Evolutionary conservation across 768 basidiomycete species (phyloP).

Genomic region (Favolaschia claudopus): DNA sequence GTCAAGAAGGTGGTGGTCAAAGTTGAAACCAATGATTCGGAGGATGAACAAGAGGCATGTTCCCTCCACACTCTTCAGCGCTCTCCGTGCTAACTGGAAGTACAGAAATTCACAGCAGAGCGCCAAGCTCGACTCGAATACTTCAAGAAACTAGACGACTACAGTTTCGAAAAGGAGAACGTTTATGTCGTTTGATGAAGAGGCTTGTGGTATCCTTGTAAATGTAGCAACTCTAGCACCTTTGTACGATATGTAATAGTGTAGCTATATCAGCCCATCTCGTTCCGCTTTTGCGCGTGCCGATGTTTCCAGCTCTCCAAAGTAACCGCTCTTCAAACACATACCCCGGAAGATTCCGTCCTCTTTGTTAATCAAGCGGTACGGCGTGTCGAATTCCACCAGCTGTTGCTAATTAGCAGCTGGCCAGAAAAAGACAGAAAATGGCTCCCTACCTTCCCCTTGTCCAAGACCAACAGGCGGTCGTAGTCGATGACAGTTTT

Average conservation of each 20-base stretch:
- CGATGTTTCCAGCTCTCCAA: conserved; percentile 21
- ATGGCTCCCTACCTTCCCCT: conserved; percentile 37
- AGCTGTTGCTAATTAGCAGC: conserved; percentile 7
- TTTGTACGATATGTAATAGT: too few species aligned
- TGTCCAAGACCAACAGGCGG: conserved; percentile 64
- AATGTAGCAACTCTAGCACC: too few species aligned
- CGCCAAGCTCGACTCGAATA: conserved; percentile 62
- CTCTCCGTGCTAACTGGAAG: background rate
- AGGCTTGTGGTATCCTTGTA: too few species aligned
- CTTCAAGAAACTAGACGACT: conserved; percentile 59
- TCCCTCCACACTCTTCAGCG: background rate
- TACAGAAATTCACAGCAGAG: conserved; percentile 51
- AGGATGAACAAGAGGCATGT: conserved; percentile 20
- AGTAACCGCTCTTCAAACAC: conserved; percentile 53
- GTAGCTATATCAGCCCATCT: background rate
- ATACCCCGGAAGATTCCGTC: conserved; percentile 58
- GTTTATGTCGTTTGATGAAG: conserved; percentile 60
- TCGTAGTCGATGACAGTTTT: conserved; percentile 61
- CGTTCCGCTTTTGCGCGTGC: conserved; percentile 14
- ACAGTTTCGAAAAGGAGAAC: conserved; percentile 63
- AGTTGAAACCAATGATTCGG: conserved; percentile 10
- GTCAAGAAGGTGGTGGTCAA: conserved; percentile 18
- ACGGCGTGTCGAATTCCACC: conserved; percentile 61
- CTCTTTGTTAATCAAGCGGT: conserved; percentile 54
- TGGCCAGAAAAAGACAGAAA: background rate